Evolutionary conservation across 2,329 filamentous ascomycete species (phyloP).

Genomic region (Pezicula radicicola): DNA sequence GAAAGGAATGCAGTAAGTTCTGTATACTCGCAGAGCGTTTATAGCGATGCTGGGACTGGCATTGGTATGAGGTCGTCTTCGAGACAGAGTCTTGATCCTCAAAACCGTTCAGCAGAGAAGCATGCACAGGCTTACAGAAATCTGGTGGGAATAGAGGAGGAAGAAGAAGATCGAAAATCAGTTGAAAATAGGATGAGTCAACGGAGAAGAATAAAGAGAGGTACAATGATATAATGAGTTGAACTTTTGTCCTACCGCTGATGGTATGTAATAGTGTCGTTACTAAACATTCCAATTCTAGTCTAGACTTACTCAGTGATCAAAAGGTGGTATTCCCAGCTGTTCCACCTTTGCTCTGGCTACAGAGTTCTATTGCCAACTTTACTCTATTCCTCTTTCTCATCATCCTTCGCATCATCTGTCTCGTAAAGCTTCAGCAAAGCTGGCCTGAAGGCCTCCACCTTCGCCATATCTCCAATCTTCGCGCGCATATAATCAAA

Average conservation of each 20-base stretch:
- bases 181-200: not conserved
- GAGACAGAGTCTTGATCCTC: not conserved
- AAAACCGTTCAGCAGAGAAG: slow-evolving; percentile 1
- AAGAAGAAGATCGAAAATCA: not conserved
- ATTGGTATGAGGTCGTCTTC: not conserved
- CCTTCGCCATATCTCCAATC: slow-evolving; percentile 66
- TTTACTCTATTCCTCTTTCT: not conserved
- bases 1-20: not conserved
- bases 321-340: no score
- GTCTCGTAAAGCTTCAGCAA: slow-evolving; percentile 53
- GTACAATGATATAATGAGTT: not conserved
- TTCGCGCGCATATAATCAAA: slow-evolving; percentile 78
- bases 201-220: not conserved
- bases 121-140: slow-evolving; percentile 3
- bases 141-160: slow-evolving; percentile 1
- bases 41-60: slow-evolving; percentile 3
- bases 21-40: slow-evolving; percentile 2
- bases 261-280: no score
- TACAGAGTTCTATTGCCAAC: not conserved
- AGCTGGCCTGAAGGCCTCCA: slow-evolving; percentile 60
- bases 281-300: no score
- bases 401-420: slow-evolving; percentile 14
- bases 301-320: no score
- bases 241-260: not conserved
- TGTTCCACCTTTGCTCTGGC: not conserved